phyloP scores from a whole-genome alignment of 768 basidiomycete genomes.

The Kwoniella dejecticola region DNA sequence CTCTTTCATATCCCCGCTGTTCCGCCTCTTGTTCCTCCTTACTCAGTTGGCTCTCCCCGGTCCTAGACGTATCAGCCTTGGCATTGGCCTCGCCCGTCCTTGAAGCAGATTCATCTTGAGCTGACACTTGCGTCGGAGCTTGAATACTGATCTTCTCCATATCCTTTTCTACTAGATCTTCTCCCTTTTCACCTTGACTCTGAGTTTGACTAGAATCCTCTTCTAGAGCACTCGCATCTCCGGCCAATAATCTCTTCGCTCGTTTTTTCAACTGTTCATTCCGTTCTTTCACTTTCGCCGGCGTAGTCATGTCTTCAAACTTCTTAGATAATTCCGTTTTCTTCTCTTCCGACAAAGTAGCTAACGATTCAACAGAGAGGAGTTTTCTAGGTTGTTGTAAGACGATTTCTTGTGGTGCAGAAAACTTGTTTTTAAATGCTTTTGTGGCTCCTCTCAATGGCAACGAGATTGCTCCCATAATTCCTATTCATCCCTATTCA shows the following conservation, averaged over 20 bases:
- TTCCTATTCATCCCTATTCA: too few species aligned
- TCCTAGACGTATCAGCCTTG: neutral
- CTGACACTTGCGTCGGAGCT: neutral
- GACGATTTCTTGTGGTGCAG: conserved; percentile 30
- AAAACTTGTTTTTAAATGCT: conserved; percentile 29
- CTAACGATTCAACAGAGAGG: conserved; percentile 6
- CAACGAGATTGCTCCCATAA: conserved; percentile 42
- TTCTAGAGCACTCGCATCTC: conserved; percentile 23
- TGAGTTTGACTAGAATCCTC: conserved; percentile 10
- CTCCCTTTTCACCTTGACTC: conserved; percentile 13
- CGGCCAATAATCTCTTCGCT: conserved; percentile 24
- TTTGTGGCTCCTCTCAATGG: conserved; percentile 41
- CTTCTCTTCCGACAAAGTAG: conserved; percentile 12
- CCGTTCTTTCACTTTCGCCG: conserved; percentile 16
- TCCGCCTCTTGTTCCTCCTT: conserved; percentile 33
- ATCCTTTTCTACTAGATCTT: neutral
- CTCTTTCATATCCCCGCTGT: conserved; percentile 39
- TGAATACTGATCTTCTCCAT: neutral
- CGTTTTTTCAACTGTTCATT: conserved; percentile 20
- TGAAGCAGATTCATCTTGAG: neutral
- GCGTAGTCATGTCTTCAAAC: conserved; percentile 15
- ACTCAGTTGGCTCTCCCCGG: conserved; percentile 5
- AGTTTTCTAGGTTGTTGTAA: conserved; percentile 35
- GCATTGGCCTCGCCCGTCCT: neutral
- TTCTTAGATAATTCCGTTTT: conserved; percentile 12